phyloP scores from a whole-genome alignment of 495 filamentous ascomycete species.

The Venustampulla echinocandica region DNA sequence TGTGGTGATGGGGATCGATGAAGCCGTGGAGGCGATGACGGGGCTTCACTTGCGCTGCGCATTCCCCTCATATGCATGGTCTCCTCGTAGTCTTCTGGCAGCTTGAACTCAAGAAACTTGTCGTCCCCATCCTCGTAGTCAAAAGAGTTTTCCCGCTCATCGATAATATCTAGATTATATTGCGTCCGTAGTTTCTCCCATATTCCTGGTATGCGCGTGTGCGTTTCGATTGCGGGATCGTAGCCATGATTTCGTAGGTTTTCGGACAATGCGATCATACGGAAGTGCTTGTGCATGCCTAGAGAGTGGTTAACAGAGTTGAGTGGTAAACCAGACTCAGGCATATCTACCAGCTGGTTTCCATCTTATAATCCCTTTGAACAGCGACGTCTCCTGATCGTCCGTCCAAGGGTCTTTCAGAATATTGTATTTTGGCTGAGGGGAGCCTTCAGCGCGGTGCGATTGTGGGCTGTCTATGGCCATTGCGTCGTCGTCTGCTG shows the following conservation, averaged over 20 bases:
- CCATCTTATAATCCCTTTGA: constrained; percentile 83
- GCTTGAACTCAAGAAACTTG: constrained; percentile 57
- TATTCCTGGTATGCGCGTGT: constrained; percentile 82
- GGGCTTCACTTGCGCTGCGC: constrained; percentile 29
- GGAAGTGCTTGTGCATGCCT: constrained; percentile 98
- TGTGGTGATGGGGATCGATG: constrained; percentile 37
- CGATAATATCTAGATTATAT: constrained; percentile 81
- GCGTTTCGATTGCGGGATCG: constrained; percentile 53
- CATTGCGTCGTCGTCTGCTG: constrained; percentile 43
- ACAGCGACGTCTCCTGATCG: constrained; percentile 83
- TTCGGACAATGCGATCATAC: constrained; percentile 82
- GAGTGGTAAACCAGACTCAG: background rate
- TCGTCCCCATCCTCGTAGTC: constrained; percentile 51
- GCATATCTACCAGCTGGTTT: constrained; percentile 71
- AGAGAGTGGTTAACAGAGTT: background rate
- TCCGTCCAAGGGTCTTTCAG: constrained; percentile 82
- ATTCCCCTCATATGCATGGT: constrained; percentile 59
- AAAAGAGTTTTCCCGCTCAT: constrained; percentile 68
- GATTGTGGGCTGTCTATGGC: constrained; percentile 40
- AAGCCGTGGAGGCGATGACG: constrained; percentile 31
- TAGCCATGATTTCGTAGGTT: constrained; percentile 82
- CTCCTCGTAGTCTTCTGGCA: constrained; percentile 74
- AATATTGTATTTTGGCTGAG: constrained; percentile 27
- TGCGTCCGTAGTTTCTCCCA: constrained; percentile 79
- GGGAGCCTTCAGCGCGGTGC: constrained; percentile 36